Evolutionary conservation across 2,329 filamentous ascomycete genomes (phyloP).

Genomic region (Verticillium zaregamsianum): DNA sequence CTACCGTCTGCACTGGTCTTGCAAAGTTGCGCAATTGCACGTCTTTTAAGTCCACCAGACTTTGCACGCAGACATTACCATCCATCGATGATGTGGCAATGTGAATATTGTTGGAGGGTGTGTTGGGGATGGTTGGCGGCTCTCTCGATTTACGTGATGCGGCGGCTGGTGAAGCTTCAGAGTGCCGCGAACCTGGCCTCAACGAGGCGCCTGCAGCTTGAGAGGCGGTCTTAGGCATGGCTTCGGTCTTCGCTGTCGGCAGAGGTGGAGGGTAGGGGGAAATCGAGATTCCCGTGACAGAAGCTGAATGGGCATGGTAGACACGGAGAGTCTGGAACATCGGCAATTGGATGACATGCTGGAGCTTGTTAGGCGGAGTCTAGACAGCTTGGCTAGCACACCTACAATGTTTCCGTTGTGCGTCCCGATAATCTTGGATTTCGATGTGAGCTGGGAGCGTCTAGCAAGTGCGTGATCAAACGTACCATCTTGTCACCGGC

Average conservation of each 20-base stretch:
- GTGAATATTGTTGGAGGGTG: constrained; percentile 84
- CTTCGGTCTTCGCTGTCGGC: constrained; percentile 37
- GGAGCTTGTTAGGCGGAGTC: not conserved
- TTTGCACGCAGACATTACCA: constrained; percentile 90
- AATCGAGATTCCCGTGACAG: constrained; percentile 83
- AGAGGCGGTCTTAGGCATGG: constrained; percentile 28
- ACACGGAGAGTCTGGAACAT: constrained; percentile 75
- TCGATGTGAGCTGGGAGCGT: constrained; percentile 26
- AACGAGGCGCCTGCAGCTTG: constrained; percentile 29
- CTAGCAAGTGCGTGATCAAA: not conserved
- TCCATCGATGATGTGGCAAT: constrained; percentile 93
- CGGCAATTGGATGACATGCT: constrained; percentile 85
- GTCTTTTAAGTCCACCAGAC: constrained; percentile 81
- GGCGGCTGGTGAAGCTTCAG: constrained; percentile 39
- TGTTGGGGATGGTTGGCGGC: constrained; percentile 58
- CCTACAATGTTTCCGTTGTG: constrained; percentile 95
- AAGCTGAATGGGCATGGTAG: constrained; percentile 91
- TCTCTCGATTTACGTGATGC: constrained; percentile 50
- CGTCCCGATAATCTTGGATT: constrained; percentile 73
- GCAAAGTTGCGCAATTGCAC: constrained; percentile 91
- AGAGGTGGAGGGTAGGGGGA: constrained; percentile 72
- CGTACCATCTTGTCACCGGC: constrained; percentile 94
- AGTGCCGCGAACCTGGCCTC: constrained; percentile 26
- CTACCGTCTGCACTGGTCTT: constrained; percentile 85
- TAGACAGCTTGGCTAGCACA: constrained; percentile 9